Evolutionary conservation across 2,329 filamentous ascomycete species (phyloP).

Genomic region (Colletotrichum melonis): DNA sequence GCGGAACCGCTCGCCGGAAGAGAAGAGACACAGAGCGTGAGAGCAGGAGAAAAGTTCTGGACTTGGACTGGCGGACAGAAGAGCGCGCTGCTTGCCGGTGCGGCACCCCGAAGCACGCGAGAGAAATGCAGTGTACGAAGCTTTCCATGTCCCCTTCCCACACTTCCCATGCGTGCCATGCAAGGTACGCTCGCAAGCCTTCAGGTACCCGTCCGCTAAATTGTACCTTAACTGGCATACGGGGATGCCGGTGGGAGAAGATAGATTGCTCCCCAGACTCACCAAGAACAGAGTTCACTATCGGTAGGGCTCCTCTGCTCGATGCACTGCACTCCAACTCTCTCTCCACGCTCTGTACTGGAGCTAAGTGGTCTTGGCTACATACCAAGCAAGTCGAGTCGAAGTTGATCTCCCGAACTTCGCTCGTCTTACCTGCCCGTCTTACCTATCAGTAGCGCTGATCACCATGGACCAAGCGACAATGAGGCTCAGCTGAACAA

Average conservation of each 20-base stretch:
- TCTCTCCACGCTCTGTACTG: neutral
- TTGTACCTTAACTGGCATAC: conserved; percentile 10
- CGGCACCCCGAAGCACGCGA: neutral
- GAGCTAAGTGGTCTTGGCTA: neutral
- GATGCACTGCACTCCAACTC: neutral
- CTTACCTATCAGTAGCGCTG: conserved; percentile 4
- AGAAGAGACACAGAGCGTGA: neutral
- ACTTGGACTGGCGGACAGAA: neutral
- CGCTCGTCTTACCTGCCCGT: neutral
- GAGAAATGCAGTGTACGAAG: neutral
- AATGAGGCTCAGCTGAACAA: conserved; percentile 6
- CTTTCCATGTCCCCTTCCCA: neutral
- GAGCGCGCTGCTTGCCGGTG: neutral
- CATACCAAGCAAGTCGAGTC: neutral
- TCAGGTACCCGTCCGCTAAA: conserved; percentile 27
- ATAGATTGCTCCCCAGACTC: conserved; percentile 17
- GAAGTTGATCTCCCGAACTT: conserved; percentile 3
- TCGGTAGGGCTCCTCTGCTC: conserved; percentile 12
- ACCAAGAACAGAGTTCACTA: conserved; percentile 10
- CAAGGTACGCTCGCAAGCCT: neutral
- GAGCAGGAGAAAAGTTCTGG: neutral
- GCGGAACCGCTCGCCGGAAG: neutral
- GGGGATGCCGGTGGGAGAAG: conserved; percentile 7
- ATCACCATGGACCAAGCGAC: conserved; percentile 6
- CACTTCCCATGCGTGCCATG: neutral